Conservation (phyloP, 179 eudicot species). For the Camellia oleifera region DNA sequence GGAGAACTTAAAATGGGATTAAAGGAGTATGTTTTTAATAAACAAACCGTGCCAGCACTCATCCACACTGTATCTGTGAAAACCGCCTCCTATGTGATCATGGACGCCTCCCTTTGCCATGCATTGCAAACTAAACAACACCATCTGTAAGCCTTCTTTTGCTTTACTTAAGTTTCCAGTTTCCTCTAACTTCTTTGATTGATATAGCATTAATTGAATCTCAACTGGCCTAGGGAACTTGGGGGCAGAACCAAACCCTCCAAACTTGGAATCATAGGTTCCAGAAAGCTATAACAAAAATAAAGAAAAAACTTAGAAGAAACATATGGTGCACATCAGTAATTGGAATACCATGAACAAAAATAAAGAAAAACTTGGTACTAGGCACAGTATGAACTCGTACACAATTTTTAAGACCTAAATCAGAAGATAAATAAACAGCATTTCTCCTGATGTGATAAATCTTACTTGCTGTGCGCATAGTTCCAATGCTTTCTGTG, state of each 20-base stretch:
- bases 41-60: constrained; percentile 95
- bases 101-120: constrained; percentile 95
- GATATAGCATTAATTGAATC: constrained; percentile 72
- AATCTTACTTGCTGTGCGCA: constrained; percentile 71
- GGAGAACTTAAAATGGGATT: background rate
- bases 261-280: constrained; percentile 66
- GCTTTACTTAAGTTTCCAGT: constrained; percentile 46
- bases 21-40: background rate
- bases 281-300: constrained; percentile 50
- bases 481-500: constrained; percentile 51
- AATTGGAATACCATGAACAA: background rate
- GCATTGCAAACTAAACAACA: constrained; percentile 59
- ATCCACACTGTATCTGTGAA: constrained; percentile 97
- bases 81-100: constrained; percentile 95
- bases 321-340: background rate
- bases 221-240: constrained; percentile 96
- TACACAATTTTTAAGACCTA: background rate
- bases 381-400: background rate
- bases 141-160: constrained; percentile 60
- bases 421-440: background rate
- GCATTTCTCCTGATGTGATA: background rate
- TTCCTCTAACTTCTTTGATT: constrained; percentile 58
- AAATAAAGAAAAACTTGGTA: background rate
- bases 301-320: background rate
- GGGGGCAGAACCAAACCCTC: constrained; percentile 92